Evolutionary conservation across 139 green algal species (phyloP), one percentile per base, ranked within the genome.

Genomic region (Yamagishiella unicocca): DNA sequence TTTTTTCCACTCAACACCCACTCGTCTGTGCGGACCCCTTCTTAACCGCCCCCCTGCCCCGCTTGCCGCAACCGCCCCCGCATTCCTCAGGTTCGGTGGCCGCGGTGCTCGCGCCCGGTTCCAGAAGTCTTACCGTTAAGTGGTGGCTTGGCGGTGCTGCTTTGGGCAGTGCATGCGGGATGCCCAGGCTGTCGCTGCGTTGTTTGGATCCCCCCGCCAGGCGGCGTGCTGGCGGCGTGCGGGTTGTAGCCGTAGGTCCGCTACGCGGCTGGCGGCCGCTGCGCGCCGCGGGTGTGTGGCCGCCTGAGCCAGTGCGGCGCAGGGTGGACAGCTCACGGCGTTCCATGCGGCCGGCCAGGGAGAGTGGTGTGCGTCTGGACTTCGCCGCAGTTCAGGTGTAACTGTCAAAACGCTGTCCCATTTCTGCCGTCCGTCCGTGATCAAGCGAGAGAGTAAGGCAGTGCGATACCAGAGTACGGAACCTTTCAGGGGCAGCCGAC

Each of bases 91-190:
- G 93, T 98, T 99, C 79, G 98, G 97, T 89, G 98, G 98, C 88
- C 95, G 95, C 62, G 98, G 98, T 92, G 98, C 98, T 37, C 95
- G 98, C 75, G 95, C 98, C 0, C 94, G 98, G 53, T 99, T 97
- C 96, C 98, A 99, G 93, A 99, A 99, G 93, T 99, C 97, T 62
- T 99, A 99, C 95, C 96, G 97, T 93, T 99, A 96, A 87, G 82
- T 67, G 66, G 82, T 87, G 80, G n/a, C n/a, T n/a, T 46, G 67
- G 17, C 21, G 46, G 27, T 46, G 46, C 74, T 46, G 74, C 74
- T 31, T 31, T 27, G 50, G n/a, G 38, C 46, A 67, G 74, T 50
- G 31, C 22, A 42, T 46, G 40, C 72, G 43, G 72, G 29, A 43
- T 24, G 12, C 74, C 46, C 46, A 1, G 72, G 43, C 43, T 24